Evolutionary conservation across 106 monocot genomes (phyloP).

Genomic region (Dioscorea zingiberensis): DNA sequence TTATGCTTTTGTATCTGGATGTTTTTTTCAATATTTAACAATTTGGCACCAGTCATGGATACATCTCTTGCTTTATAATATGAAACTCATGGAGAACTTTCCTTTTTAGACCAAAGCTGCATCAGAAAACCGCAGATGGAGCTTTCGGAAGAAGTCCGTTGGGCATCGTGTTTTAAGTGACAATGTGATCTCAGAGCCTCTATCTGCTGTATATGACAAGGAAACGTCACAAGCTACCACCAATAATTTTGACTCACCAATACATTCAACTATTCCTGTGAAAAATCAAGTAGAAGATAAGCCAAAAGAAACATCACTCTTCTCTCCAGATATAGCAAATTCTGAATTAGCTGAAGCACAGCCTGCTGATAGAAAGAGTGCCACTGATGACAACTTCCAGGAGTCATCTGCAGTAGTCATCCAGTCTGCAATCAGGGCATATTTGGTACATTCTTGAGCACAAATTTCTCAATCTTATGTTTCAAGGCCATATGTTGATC

Average conservation of each 20-base stretch:
- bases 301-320: slow-evolving; percentile 9
- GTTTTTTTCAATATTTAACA: too few species aligned
- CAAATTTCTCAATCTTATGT: not conserved
- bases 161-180: slow-evolving; percentile 58
- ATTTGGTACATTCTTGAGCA: slow-evolving; percentile 42
- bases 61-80: too few species aligned
- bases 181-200: slow-evolving; percentile 43
- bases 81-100: not conserved
- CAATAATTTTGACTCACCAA: slow-evolving; percentile 23
- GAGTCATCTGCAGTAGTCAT: slow-evolving; percentile 50
- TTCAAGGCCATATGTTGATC: not conserved
- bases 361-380: slow-evolving; percentile 3
- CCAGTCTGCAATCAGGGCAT: slow-evolving; percentile 72
- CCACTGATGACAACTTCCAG: slow-evolving; percentile 11
- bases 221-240: slow-evolving; percentile 28
- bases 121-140: slow-evolving; percentile 77
- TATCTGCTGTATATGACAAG: slow-evolving; percentile 32
- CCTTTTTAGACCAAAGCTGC: slow-evolving; percentile 49
- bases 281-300: slow-evolving; percentile 38
- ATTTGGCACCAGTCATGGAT: too few species aligned
- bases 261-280: slow-evolving; percentile 33
- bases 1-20: too few species aligned
- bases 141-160: slow-evolving; percentile 76
- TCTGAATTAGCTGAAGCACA: slow-evolving; percentile 4
- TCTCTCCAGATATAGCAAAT: slow-evolving; percentile 4